Evolutionary conservation across 805 yeast genomes (phyloP), one percentile per base, ranked within the genome.

Genomic region (Candida schatavii): DNA sequence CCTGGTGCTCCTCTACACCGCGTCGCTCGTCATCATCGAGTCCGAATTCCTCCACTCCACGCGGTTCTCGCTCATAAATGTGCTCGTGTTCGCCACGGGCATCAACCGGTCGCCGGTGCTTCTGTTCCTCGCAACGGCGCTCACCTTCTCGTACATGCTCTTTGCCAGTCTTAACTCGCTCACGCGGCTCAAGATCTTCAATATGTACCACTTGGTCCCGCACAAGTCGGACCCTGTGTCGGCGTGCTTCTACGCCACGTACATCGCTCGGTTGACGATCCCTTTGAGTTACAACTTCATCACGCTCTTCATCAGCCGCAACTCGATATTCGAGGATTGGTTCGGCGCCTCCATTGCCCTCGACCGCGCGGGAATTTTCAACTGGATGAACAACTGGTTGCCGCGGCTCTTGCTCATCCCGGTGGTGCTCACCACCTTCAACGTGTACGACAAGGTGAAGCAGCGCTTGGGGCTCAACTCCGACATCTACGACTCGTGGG

Each of bases 221-320:
- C 74, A 74, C 47, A 75, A 80, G 40, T 82, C 91, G 0, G 91
- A 84, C 55, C 83, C 87, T 0, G 84, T 86, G 0, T 80, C 88
- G 13, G 75, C 85, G 18, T 72, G 87, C 26, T 88, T 87, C 56
- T 88, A 85, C 58, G 80, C 89, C 17, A 83, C 85, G 52, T 87
- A 88, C 52, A 81, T 87, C 15, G 84, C 90, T 39, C 79, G 96
- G 47, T 67, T 88, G 56, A 85, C 95, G 0, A 81, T 88, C 10
- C 96, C 96, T 9, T 68, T 88, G 47, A 80, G 87, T 20, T 88
- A 84, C 63, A 88, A 88, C 61, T 88, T 85, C 56, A 60, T 87
- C 43, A 84, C 85, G 39, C 66, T 88, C 41, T 73, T 83, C 44
- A 72, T 79, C 2, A 68, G 75, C 15, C 64, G 82, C 21, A 43